These are phyloP conservation scores for Truncatella angustata DNA, from an alignment of 2,329 filamentous ascomycete species.

Conservation along the genomic window DNA sequence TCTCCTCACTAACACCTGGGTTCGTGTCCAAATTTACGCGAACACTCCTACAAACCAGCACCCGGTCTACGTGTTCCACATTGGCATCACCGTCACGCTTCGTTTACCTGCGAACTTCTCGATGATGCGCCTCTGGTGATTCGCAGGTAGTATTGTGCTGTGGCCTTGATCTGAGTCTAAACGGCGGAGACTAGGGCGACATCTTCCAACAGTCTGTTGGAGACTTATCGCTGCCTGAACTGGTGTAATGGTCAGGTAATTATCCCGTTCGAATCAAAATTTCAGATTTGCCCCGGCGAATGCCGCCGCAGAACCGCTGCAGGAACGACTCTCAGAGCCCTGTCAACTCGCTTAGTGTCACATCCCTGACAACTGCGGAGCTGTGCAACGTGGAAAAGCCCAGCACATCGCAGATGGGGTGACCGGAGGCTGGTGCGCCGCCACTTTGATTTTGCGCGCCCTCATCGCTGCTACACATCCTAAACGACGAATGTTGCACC, in stretches of 20 bases:
- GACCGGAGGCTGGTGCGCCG: background rate
- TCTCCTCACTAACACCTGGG: slow-evolving; percentile 40
- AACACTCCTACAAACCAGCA: slow-evolving; percentile 50
- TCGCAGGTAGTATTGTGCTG: background rate
- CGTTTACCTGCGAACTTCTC: slow-evolving; percentile 40
- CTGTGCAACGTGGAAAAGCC: slow-evolving; percentile 34
- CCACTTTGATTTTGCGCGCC: background rate
- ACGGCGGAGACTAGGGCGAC: background rate
- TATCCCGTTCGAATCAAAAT: slow-evolving; percentile 14
- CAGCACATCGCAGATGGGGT: slow-evolving; percentile 23
- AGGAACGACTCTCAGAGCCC: slow-evolving; percentile 33
- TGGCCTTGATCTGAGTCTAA: background rate
- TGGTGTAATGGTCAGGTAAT: background rate
- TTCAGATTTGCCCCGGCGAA: slow-evolving; percentile 45
- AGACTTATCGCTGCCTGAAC: background rate
- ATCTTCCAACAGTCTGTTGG: background rate
- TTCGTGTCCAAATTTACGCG: slow-evolving; percentile 41
- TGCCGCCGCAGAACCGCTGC: slow-evolving; percentile 40
- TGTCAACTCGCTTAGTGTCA: slow-evolving; percentile 21
- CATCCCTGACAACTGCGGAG: slow-evolving; percentile 29
- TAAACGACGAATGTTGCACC: background rate
- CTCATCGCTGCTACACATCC: background rate
- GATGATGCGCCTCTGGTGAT: background rate
- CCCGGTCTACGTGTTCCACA: slow-evolving; percentile 45
- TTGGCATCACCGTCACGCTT: slow-evolving; percentile 44